Conservation (phyloP, 352 stramenopile species). For the Phytophthora colocasiae region DNA sequence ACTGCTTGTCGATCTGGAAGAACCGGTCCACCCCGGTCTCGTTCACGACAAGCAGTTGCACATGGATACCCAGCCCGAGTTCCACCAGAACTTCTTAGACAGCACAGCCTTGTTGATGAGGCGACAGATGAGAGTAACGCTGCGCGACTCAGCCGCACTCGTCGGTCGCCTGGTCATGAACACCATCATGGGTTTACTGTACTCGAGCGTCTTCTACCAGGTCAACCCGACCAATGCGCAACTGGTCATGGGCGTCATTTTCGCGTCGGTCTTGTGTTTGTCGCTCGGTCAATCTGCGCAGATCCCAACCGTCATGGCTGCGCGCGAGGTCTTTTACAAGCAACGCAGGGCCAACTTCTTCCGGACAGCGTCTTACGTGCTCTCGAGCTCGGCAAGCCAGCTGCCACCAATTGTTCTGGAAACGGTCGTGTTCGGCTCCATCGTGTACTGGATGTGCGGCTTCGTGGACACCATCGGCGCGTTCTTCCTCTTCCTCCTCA, state of each 20-base stretch:
- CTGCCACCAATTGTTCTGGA: slow-evolving; percentile 13
- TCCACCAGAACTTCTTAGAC: slow-evolving; percentile 20
- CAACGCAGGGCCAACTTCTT: slow-evolving; percentile 18
- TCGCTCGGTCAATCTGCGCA: slow-evolving; percentile 58
- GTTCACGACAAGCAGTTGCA: slow-evolving; percentile 34
- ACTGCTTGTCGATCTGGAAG: slow-evolving; percentile 28
- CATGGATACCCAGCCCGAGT: slow-evolving; percentile 14
- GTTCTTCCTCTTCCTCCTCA: slow-evolving; percentile 35
- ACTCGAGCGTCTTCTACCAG: slow-evolving; percentile 3
- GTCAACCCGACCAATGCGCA: slow-evolving; percentile 22
- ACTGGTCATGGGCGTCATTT: slow-evolving; percentile 64
- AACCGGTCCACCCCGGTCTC: slow-evolving; percentile 15
- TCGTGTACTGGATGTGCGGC: slow-evolving; percentile 43
- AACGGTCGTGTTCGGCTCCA: slow-evolving; percentile 58
- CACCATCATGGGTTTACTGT: not conserved
- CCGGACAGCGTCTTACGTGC: slow-evolving; percentile 14
- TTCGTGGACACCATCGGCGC: slow-evolving; percentile 37
- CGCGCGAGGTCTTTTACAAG: slow-evolving; percentile 45
- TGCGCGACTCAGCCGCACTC: slow-evolving; percentile 22
- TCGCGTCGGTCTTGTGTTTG: slow-evolving; percentile 69
- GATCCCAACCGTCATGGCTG: slow-evolving; percentile 54
- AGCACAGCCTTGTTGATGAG: slow-evolving; percentile 9
- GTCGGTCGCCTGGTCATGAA: slow-evolving; percentile 50
- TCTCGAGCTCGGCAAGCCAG: slow-evolving; percentile 12
- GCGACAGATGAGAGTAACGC: slow-evolving; percentile 6